Base-by-base conservation (phyloP, 2,329 filamentous ascomycete genomes). In the Biscogniauxia sp. region DNA sequence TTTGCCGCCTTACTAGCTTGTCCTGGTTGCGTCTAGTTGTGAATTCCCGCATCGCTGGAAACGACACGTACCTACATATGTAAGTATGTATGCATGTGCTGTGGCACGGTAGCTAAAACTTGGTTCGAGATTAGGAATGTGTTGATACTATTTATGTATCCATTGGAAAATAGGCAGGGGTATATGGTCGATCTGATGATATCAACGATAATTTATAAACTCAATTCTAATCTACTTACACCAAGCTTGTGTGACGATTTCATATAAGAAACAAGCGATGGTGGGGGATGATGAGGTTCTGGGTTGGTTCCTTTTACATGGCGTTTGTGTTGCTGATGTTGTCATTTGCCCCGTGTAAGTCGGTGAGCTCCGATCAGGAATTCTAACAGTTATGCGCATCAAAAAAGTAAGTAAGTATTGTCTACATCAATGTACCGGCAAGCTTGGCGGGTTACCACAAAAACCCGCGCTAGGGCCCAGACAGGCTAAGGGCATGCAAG, bases 401-500 rank as follows among this genome's bases (percentile, higher is more conserved):
- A 3, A 3, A 54, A 15, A 26, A 23, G 50, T 52, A 52, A 7
- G 23, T 23, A 23, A 23, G 50, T 52, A 52, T 52, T 52, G 3
- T 52, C 13, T 53, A 28, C 15, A 53, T 53, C n/a, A n/a, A n/a
- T n/a, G n/a, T n/a, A n/a, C n/a, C n/a, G 5, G 20, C 20, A 20
- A 20, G 50, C 23, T 23, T 2, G 20, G 9, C 20, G 13, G 13
- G 23, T 52, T 52, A 52, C 50, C 19, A 26, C 50, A 26, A 20
- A 53, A 26, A 6, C 6, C 51, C 23, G 13, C 51, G 51, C 54
- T 56, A 63, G 57, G 54, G 41, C 51, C 54, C 37, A 15, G 25
- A 50, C n/a, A 59, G 13, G 25, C 5, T 55, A 53, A 41, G 23
- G 59, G 61, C 64, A 64, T 63, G 62, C 62, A 64, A 64, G 62